Evolutionary conservation across 805 yeast genomes (phyloP).

Genomic region (Groenewaldozyma tartarivorans): DNA sequence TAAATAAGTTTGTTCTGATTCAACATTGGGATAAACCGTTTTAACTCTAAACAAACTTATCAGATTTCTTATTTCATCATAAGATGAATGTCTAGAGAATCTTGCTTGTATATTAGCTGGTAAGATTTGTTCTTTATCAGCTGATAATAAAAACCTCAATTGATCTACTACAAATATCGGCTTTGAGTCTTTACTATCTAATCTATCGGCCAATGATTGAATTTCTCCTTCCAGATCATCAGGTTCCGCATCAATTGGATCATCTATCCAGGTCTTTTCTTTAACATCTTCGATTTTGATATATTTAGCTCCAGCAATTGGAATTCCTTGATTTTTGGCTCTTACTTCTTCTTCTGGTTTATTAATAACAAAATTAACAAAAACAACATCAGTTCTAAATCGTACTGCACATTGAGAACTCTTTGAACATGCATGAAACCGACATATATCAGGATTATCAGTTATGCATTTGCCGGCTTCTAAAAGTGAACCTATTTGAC

Average conservation of each 20-base stretch:
- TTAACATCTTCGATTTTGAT: background rate
- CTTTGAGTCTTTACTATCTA: background rate
- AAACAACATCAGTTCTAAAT: slow-evolving; percentile 11
- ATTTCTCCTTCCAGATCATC: background rate
- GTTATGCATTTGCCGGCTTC: slow-evolving; percentile 14
- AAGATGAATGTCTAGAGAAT: slow-evolving; percentile 27
- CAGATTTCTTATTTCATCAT: slow-evolving; percentile 18
- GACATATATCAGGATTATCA: slow-evolving; percentile 8
- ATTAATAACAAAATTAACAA: slow-evolving; percentile 10
- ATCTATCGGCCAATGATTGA: background rate
- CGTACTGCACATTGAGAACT: slow-evolving; percentile 11
- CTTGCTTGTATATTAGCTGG: slow-evolving; percentile 18
- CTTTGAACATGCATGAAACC: slow-evolving; percentile 20
- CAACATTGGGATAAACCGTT: slow-evolving; percentile 15
- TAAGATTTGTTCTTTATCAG: slow-evolving; percentile 12
- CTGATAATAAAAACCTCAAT: slow-evolving; percentile 14
- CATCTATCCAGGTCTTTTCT: background rate
- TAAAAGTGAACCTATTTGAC: background rate
- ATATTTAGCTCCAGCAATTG: background rate
- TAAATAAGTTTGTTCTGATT: background rate
- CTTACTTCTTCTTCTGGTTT: slow-evolving; percentile 1
- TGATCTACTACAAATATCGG: slow-evolving; percentile 4
- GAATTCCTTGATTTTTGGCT: slow-evolving; percentile 1
- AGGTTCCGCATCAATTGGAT: background rate
- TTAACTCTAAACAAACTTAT: slow-evolving; percentile 14